Evolutionary conservation across 768 basidiomycete genomes (phyloP), one percentile per base, ranked within the genome.

Genomic region (Obba rivulosa): DNA sequence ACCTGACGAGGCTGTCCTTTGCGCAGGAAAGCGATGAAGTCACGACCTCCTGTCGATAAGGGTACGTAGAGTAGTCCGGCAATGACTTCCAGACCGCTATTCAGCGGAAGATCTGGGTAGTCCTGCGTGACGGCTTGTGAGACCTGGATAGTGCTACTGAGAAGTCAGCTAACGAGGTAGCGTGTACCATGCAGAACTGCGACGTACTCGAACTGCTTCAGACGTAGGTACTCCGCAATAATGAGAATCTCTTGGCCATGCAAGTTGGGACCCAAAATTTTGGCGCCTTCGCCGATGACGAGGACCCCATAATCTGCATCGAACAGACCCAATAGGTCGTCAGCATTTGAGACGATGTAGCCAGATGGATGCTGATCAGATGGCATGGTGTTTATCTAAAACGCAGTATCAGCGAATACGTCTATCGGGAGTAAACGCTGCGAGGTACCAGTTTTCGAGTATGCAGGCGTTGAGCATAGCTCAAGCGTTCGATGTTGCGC

Each of bases 11-110:
- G 71, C 64, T 90, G 86, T 3, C 87, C 86, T 53, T 79, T 81
- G n/a, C 88, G 76, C 24, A 90, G 66, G 57, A 92, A 84, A 13
- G 82, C 83, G 50, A 92, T 87, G 57, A 91, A 91, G 59, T 92
- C 88, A 36, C 79, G 76, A 1, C 88, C 87, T 9, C 75, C 77
- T 35, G 71, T 72, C 0, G 87, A 87, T 2, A 91, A 69, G 1
- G 89, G 88, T 0, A 91, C 83, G 56, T 79, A 83, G 2, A 92
- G 76, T 43, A 89, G 58, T 3, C 89, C 87, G 1, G 87, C 81
- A 54, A 92, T 77, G 41, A 80, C 66, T 43, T 83, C 79, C 42
- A 86, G 65, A 1, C 78, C 77, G 69, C 70, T 71, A 0, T 77
- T 77, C 7, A 84, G 67, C 36, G 77, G 67, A 8, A 92, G 69